These are phyloP conservation scores for Coemansia sp. DNA, from an alignment of 192 early-diverging fungal species.

Conservation along the genomic window DNA sequence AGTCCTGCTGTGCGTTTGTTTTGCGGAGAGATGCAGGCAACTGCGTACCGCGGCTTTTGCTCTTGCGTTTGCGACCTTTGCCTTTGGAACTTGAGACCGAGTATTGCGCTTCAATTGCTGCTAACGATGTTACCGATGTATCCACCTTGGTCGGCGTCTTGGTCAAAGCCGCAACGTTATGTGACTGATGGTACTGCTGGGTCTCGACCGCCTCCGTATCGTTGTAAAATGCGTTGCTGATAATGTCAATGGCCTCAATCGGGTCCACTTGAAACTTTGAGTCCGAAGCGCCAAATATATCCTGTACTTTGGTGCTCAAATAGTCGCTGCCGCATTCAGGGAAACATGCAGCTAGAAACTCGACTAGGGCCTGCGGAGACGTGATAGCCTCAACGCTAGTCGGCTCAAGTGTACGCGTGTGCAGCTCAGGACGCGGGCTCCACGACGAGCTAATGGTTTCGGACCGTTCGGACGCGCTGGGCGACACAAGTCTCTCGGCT, in stretches of 20 bases:
- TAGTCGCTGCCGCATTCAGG: conserved; percentile 47
- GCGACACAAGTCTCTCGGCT: neutral
- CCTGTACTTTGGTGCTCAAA: conserved; percentile 22
- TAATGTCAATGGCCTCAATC: conserved; percentile 42
- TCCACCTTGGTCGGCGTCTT: neutral
- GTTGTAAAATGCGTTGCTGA: conserved; percentile 47
- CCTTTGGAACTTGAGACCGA: conserved; percentile 14
- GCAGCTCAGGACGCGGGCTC: neutral
- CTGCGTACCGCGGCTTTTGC: neutral
- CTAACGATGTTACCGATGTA: conserved; percentile 7
- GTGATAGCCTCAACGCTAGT: conserved; percentile 25
- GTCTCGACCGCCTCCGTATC: conserved; percentile 37
- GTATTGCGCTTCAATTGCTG: conserved; percentile 36
- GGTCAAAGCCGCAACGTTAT: neutral
- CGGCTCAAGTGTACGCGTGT: neutral
- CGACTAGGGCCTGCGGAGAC: conserved; percentile 25
- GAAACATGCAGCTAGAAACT: conserved; percentile 44
- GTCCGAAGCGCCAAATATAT: conserved; percentile 19
- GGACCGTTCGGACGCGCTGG: conserved; percentile 14
- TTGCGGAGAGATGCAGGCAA: neutral
- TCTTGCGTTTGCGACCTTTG: conserved; percentile 14
- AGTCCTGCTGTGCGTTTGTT: neutral
- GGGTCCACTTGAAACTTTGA: conserved; percentile 35
- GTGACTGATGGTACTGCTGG: conserved; percentile 26
- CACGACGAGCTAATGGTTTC: neutral